Base-by-base conservation (phyloP, 2,329 filamentous ascomycete species). In the Apiospora rasikravindrae region DNA sequence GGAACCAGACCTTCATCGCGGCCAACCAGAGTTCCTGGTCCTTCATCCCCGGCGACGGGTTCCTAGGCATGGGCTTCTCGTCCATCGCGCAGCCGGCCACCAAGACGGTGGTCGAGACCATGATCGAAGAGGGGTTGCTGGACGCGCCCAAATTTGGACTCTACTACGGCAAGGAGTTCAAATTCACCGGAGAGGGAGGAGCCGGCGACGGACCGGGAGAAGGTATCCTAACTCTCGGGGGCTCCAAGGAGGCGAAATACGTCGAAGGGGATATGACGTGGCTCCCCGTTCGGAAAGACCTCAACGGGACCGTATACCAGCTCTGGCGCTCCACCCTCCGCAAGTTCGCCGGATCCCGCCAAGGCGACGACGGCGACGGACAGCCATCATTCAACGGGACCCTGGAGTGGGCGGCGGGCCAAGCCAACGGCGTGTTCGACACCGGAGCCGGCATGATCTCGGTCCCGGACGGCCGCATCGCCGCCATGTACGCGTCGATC, bases 1-100 rank as follows among this genome's bases (percentile, higher is more conserved):
- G 80, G 78, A 73, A 74, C 3, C 77, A 79, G 40, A 71, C 74
- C 22, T 82, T 82, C 69, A 75, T 83, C 11, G 75, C 78, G 14
- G 80, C 78, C 42, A 80, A 79, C 72, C 71, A 77, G 70, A 79
- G 73, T 66, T 76, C 70, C 29, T 83, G 81, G 81, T 71, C 71
- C 0, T 69, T 75, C 7, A 76, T 79, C 14, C 73, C 82, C 0
- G 78, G 76, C 4, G 78, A 82, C 61, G 82, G 82, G 16, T 82
- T 83, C 73, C 70, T 83, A 33, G 82, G 82, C 0, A 73, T 83
- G 4, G 78, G 77, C 1, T 83, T 83, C 42, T 73, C 74, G 13
- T 78, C 77, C 24, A 82, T 82, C 57, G 67, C 77, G 8, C 80
- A 78, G 5, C 78, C 76, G 10, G 75, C 75, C 51, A 76, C 81